Base-by-base conservation (phyloP, 192 early-diverging fungal genomes). In the Coemansia sp. region DNA sequence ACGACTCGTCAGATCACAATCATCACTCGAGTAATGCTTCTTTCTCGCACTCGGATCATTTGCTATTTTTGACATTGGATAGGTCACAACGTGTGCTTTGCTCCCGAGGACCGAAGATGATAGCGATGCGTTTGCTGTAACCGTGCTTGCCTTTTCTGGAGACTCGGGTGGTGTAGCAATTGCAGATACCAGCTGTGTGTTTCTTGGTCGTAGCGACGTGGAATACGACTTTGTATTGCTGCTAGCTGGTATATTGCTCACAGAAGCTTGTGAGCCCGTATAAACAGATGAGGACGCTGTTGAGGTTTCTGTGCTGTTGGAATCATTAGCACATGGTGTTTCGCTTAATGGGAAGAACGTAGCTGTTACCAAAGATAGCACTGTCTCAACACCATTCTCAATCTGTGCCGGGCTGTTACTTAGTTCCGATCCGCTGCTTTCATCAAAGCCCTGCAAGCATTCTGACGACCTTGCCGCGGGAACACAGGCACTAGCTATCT, bases 151-250 rank as follows among this genome's bases (percentile, higher is more conserved):
- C 56, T 71, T 70, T 6, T 68, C 65, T 13, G 77, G 77, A 40
- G 72, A 79, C 15, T 74, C 72, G 10, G 72, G 68, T 21, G 77
- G 77, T 4, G 70, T 72, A 16, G 45, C 49, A 9, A 69, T 65
- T 40, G 56, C 56, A 7, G 47, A 47, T n/a, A 59, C 15, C 49
- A 19, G 67, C 16, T 43, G 57, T 23, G 15, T 8, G 11, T 37
- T 15, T 40, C 5, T 18, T 40, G 15, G 56, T 41, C 11, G 56
- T 9, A 41, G 23, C 15, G 38, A 23, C 15, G 13, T 5, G 11
- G 16, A 15, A 37, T 37, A 41, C 37, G 10, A 37, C 15, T 41
- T 16, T 9, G 10, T 18, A 58, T 16, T 15, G 32, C 11, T 15
- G 6, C 16, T 19, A 7, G 10, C 19, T 9, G 19, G 50, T 21